These are phyloP conservation scores for Coprinellus micaceus DNA, from an alignment of 768 basidiomycete genomes.

Conservation along the genomic window DNA sequence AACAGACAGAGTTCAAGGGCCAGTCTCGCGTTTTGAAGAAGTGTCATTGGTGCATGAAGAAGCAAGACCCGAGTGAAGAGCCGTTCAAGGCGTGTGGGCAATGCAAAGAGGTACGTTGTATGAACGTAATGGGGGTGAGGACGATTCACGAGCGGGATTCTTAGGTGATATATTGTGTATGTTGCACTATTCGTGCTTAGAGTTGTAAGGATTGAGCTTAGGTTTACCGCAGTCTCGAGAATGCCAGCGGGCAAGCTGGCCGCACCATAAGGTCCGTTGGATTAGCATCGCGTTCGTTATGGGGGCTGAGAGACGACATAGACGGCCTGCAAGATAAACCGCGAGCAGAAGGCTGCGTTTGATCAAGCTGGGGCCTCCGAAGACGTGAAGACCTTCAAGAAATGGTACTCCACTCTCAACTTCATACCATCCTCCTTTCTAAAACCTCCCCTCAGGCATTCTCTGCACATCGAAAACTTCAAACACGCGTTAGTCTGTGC, in stretches of 20 bases:
- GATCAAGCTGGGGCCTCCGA: constrained; percentile 10
- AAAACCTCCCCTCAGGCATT: constrained; percentile 26
- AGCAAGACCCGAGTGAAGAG: constrained; percentile 20
- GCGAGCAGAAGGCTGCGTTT: constrained; percentile 14
- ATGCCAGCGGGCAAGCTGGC: constrained; percentile 25
- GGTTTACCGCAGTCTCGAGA: constrained; percentile 19
- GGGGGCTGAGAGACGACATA: too few species aligned
- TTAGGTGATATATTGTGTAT: too few species aligned
- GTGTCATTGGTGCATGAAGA: constrained; percentile 28
- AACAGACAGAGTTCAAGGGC: constrained; percentile 20
- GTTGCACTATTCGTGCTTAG: too few species aligned
- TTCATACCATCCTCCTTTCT: too few species aligned
- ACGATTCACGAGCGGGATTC: too few species aligned
- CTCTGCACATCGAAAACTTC: constrained; percentile 20
- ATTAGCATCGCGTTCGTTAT: too few species aligned
- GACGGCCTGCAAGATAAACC: constrained; percentile 20
- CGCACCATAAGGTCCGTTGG: constrained; percentile 21
- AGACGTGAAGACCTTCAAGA: constrained; percentile 21
- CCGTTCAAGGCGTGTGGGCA: constrained; percentile 22
- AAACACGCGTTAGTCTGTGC: constrained; percentile 25
- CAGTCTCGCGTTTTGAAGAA: constrained; percentile 24
- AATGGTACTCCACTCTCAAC: constrained; percentile 17
- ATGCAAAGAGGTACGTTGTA: constrained; percentile 24
- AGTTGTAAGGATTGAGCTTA: too few species aligned
- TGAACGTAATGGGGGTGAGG: too few species aligned